Percentiles rank a stretch among this genome's conserved stretches.
These are phyloP conservation scores for Pleurotus djamor DNA, from an alignment of 768 basidiomycete species.

Conservation along the genomic window DNA sequence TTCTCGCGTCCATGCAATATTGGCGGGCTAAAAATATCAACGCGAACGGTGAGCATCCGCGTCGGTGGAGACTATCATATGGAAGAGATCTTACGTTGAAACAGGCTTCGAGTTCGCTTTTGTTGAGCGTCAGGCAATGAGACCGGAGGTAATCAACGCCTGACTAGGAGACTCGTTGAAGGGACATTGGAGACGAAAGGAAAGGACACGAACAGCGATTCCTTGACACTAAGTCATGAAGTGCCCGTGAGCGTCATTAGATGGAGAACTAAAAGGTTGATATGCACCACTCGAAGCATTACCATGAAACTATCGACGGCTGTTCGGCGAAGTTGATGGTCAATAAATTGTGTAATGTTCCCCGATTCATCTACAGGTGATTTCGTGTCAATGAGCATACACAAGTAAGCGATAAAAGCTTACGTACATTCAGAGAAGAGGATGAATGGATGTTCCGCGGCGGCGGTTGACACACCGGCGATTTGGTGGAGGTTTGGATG, in stretches of 20 bases:
- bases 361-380: neutral
- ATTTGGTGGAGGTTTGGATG: neutral
- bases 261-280: no score
- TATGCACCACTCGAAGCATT: neutral
- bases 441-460: neutral
- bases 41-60: no score
- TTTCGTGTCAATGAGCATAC: no score
- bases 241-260: no score
- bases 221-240: neutral
- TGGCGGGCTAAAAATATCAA: neutral
- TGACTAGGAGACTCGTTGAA: neutral
- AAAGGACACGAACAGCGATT: neutral
- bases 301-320: neutral
- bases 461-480: neutral
- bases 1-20: neutral
- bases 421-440: neutral
- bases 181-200: neutral
- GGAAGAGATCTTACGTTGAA: neutral
- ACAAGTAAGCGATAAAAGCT: no score
- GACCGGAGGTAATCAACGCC: neutral
- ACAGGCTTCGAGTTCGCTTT: neutral
- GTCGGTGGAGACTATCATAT: no score
- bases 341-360: neutral
- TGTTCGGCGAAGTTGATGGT: neutral
- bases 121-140: neutral